Evolutionary conservation across 78 protist species (phyloP), one percentile per base, ranked within the genome.

Genomic region (Pigoraptor vietnamica): DNA sequence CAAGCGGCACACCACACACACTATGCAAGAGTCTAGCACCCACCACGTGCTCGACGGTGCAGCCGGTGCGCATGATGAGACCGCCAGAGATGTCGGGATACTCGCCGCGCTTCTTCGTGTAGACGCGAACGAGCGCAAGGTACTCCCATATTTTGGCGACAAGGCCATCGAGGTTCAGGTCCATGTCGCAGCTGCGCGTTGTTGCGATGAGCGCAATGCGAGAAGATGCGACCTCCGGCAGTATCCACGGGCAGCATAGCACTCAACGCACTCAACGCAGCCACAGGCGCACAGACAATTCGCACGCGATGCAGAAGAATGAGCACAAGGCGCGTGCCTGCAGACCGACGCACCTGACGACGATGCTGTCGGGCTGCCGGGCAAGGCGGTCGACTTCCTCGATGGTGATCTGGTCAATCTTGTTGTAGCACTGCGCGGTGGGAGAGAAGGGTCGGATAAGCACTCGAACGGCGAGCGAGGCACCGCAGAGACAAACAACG

Each of bases 161-260:
- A 14, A 99, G 97, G 0, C 89, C 95, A 56, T 99, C 99, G 0
- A 99, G 55, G 94, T 98, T 98, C 98, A 99, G 97, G 9, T 95
- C 94, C 33, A 91, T 92, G 90, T 95, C 33, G 88, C 93, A 92
- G 40, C 94, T 92, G 6, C 1, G n/a, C n/a, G n/a, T n/a, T n/a
- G n/a, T n/a, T n/a, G n/a, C n/a, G n/a, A n/a, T n/a, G n/a, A n/a
- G n/a, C n/a, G n/a, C n/a, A n/a, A n/a, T n/a, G n/a, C n/a, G n/a
- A n/a, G n/a, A n/a, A n/a, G n/a, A n/a, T n/a, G n/a, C n/a, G n/a
- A n/a, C n/a, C n/a, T n/a, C n/a, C n/a, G n/a, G n/a, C n/a, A n/a
- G n/a, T n/a, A n/a, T n/a, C n/a, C n/a, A n/a, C n/a, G n/a, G n/a
- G n/a, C n/a, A n/a, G n/a, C n/a, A n/a, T n/a, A n/a, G n/a, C n/a